Conservation (phyloP, 495 filamentous ascomycete species). For the Oidiodendron maius region DNA sequence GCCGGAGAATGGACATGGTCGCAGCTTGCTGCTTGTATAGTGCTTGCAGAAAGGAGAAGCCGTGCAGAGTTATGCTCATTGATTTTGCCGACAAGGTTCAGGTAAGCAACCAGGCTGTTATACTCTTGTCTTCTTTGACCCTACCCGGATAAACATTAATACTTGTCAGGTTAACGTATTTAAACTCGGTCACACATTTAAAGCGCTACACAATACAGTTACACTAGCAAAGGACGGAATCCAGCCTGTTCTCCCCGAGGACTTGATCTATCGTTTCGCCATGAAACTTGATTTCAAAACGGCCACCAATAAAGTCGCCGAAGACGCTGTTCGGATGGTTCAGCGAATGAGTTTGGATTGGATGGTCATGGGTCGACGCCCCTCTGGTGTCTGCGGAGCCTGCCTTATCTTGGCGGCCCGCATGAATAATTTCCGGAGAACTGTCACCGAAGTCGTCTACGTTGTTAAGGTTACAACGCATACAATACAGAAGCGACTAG, state of each 20-base stretch:
- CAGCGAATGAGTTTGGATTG: constrained; percentile 92
- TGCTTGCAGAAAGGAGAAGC: constrained; percentile 62
- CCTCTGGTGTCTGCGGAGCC: constrained; percentile 90
- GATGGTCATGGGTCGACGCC: constrained; percentile 89
- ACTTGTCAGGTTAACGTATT: constrained; percentile 75
- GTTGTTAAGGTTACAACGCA: constrained; percentile 90
- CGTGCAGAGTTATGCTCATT: constrained; percentile 75
- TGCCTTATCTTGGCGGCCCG: constrained; percentile 90
- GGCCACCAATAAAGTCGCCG: constrained; percentile 70
- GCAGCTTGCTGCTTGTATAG: constrained; percentile 83
- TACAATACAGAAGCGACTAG: constrained; percentile 82
- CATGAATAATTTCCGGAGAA: constrained; percentile 95
- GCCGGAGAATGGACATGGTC: constrained; percentile 77
- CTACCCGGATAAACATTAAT: constrained; percentile 14
- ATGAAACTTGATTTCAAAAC: constrained; percentile 82
- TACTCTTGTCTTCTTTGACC: background rate
- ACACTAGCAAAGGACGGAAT: constrained; percentile 44
- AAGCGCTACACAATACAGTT: constrained; percentile 63
- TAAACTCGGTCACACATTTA: constrained; percentile 77
- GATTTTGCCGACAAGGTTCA: constrained; percentile 84
- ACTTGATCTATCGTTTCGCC: constrained; percentile 84
- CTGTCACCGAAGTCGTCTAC: constrained; percentile 87
- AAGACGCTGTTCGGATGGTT: constrained; percentile 77
- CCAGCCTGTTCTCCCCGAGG: constrained; percentile 66
- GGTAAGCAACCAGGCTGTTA: constrained; percentile 23